Evolutionary conservation across 177 flowering plant genomes (phyloP), one percentile per base, ranked within the genome.

Genomic region (Telopea speciosissima): DNA sequence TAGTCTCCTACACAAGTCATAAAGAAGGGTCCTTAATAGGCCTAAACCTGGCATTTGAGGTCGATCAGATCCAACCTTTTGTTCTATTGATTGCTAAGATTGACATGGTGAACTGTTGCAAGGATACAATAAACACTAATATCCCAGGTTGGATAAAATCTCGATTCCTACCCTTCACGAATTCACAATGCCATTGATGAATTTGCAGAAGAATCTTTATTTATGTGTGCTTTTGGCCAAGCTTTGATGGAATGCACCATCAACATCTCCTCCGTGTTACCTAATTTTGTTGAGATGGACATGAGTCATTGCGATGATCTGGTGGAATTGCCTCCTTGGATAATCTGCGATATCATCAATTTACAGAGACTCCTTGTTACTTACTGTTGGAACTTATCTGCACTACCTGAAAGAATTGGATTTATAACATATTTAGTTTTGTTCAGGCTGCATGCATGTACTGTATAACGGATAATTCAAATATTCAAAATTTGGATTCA

Each of bases 291-390:
- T 16, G 88, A 86, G 72, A 28, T 86, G 17, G 75, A 79, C 31
- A 75, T 85, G 19, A 85, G 81, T 61, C 80, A 78, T 66, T 85
- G 83, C 74, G 61, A 68, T 44, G 84, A 85, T 67, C 68, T 86
- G 28, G 71, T 31, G 2, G 78, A 74, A 42, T 44, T 85, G 26
- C 86, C 88, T 45, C 69, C 44, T 5, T 68, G 72, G 17, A 3
- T n/a, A n/a, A n/a, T 85, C 12, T 85, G 87, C 63, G 76, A 78
- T 11, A 56, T 77, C 16, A 12, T 25, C 26, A 9, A 42, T 44
- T 71, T 87, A 7, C 56, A 72, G 68, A 87, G 73, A 71, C 79
- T 87, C 40, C 74, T 81, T 23, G 70, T 87, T 36, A 36, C 40
- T 19, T 78, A 83, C 67, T 87, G 82, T 60, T 76, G 69, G 22